Base-by-base conservation (phyloP, 164 flowering plant genomes). In the Dillenia suffruticosa region DNA sequence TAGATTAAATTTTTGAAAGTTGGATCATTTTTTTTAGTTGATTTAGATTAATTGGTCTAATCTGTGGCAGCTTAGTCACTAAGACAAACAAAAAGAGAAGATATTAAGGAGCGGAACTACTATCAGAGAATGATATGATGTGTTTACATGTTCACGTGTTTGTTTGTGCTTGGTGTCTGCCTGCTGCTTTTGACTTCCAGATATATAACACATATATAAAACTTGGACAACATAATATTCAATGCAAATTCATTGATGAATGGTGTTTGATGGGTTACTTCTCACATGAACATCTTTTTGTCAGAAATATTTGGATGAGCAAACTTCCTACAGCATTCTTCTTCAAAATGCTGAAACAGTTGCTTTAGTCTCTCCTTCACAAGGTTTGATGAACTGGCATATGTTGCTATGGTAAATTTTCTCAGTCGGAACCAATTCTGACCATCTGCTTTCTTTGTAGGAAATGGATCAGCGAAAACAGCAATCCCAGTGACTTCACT, bases 311-410 rank as follows among this genome's bases (percentile, higher is more conserved):
- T 67, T 74, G 32, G 86, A 86, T 45, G 45, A 74, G 66, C 65
- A 72, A 60, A 79, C 73, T 32, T 51, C 59, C 59, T 92, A 79
- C 72, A 80, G 84, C 81, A 84, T 86, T 69, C 79, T 86, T 57
- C 70, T 92, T 19, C 98, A 92, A 65, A 90, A 90, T 72, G 96
- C 96, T 44, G 98, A 92, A 75, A 89, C 98, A 44, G 98, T 92
- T 63, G 89, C 88, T 26, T 65, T 90, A 47, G 79, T 86, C 12
- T 54, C 74, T 54, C 87, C 91, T 8, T 26, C 16, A 50, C 70
- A 68, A 80, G 94, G 96, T 89, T n/a, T 57, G 14, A 52, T 0
- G 15, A 64, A 8, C 43, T 54, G 15, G 58, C 16, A 14, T 19
- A 9, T 50, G 46, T 53, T 26, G 9, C 2, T 26, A 26, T 14